These are phyloP conservation scores for Coniochaeta pulveracea DNA, from an alignment of 2,329 filamentous ascomycete species.

Conservation along the genomic window DNA sequence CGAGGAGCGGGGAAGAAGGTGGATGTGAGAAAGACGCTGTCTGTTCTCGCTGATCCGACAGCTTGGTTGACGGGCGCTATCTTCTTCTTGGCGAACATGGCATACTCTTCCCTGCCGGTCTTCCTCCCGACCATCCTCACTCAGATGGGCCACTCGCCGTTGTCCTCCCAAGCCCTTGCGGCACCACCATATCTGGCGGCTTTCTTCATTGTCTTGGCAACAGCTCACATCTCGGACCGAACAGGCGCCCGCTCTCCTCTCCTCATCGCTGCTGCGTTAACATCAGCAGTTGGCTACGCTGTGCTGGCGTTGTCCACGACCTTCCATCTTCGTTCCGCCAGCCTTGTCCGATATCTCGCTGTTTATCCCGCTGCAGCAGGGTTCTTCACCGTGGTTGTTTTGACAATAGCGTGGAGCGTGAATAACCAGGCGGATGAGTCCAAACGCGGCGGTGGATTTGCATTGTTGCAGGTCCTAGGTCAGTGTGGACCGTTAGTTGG, in stretches of 20 bases:
- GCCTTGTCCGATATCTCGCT: slow-evolving; percentile 54
- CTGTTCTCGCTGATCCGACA: slow-evolving; percentile 53
- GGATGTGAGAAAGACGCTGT: slow-evolving; percentile 42
- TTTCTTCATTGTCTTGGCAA: slow-evolving; percentile 60
- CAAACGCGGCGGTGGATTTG: slow-evolving; percentile 65
- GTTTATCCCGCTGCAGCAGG: slow-evolving; percentile 70
- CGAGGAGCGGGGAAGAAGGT: slow-evolving; percentile 24
- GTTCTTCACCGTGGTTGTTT: slow-evolving; percentile 74
- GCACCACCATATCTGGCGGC: slow-evolving; percentile 73
- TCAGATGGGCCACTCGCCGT: slow-evolving; percentile 60
- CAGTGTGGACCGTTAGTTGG: slow-evolving; percentile 69
- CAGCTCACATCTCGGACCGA: slow-evolving; percentile 62
- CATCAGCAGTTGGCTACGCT: slow-evolving; percentile 48
- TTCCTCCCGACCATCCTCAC: slow-evolving; percentile 74
- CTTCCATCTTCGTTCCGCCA: slow-evolving; percentile 21
- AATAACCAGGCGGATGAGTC: slow-evolving; percentile 68
- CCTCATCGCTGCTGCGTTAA: slow-evolving; percentile 56
- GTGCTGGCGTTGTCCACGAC: slow-evolving; percentile 45
- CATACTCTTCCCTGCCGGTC: slow-evolving; percentile 78
- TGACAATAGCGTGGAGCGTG: slow-evolving; percentile 80
- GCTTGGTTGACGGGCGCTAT: slow-evolving; percentile 69
- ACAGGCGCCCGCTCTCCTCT: slow-evolving; percentile 49
- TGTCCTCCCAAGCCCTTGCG: slow-evolving; percentile 64
- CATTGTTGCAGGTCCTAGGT: slow-evolving; percentile 69
- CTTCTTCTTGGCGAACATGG: slow-evolving; percentile 81